Percentiles rank a stretch among this genome's conserved stretches.
Evolutionary conservation across 2,329 filamentous ascomycete species (phyloP).

Genomic region (Verticillium nonalfalfae): DNA sequence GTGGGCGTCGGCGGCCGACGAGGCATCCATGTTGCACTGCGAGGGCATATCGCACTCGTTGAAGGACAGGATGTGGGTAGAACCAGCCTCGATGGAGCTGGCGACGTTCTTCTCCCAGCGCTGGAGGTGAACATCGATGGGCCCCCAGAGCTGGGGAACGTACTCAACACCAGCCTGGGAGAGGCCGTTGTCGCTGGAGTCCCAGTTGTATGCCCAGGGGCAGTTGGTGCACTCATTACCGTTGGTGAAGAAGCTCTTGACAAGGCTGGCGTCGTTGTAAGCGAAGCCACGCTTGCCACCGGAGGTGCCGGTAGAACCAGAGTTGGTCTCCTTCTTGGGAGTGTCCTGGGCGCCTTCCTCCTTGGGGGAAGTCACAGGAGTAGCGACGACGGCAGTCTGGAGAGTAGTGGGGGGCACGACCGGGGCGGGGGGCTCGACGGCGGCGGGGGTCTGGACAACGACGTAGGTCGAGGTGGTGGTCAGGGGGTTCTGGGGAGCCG

Average conservation of each 20-base stretch:
- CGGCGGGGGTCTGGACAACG: constrained; percentile 1
- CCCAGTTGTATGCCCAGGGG: constrained; percentile 68
- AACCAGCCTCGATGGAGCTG: constrained; percentile 44
- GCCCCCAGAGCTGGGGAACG: constrained; percentile 63
- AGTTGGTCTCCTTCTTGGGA: not conserved
- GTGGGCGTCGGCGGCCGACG: constrained; percentile 44
- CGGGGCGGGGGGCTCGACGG: constrained; percentile 1
- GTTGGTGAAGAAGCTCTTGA: constrained; percentile 39
- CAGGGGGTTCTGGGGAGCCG: constrained; percentile 4
- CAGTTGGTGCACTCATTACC: constrained; percentile 29
- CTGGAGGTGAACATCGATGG: constrained; percentile 31
- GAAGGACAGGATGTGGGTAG: constrained; percentile 56
- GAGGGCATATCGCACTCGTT: constrained; percentile 61
- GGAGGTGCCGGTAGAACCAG: constrained; percentile 10
- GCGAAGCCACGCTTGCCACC: constrained; percentile 59
- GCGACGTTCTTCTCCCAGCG: constrained; percentile 46
- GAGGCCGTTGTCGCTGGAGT: constrained; percentile 32
- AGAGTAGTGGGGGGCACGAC: constrained; percentile 13
- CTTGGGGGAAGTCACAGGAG: constrained; percentile 16
- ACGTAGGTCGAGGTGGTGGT: constrained; percentile 8
- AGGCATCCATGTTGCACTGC: constrained; percentile 55
- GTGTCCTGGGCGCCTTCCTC: constrained; percentile 2
- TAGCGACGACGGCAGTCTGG: constrained; percentile 8
- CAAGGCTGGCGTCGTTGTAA: constrained; percentile 55
- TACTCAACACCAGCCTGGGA: constrained; percentile 41